Evolutionary conservation across 1,139 yeast genomes (phyloP).

Genomic region (Taiozyma sp.): DNA sequence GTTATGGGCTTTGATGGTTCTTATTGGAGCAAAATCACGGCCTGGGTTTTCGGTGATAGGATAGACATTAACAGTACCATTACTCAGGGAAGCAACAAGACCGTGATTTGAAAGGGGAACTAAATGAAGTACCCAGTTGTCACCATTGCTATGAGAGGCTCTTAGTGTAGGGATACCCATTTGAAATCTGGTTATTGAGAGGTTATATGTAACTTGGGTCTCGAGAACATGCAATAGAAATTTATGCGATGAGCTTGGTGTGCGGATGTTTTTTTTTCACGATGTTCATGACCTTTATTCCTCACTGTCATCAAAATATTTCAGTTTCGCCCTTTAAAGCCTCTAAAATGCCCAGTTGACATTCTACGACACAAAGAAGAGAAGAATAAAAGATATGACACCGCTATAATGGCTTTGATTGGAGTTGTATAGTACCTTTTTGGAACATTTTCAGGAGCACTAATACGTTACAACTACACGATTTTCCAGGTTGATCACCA

Average conservation of each 20-base stretch:
- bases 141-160: slow-evolving; percentile 25
- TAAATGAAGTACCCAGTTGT: slow-evolving; percentile 50
- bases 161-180: slow-evolving; percentile 21
- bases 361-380: too few species aligned
- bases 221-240: background rate
- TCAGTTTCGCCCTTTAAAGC: too few species aligned
- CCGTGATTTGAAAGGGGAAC: slow-evolving; percentile 32
- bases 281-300: background rate
- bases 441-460: too few species aligned
- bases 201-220: background rate
- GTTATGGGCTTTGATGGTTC: slow-evolving; percentile 27
- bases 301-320: too few species aligned
- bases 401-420: too few species aligned
- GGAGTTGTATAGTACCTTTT: too few species aligned
- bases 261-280: background rate
- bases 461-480: too few species aligned
- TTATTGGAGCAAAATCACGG: slow-evolving; percentile 22
- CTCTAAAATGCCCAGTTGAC: too few species aligned
- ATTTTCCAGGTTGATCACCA: too few species aligned
- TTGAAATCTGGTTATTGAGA: background rate
- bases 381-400: too few species aligned
- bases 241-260: background rate
- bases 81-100: slow-evolving; percentile 42
- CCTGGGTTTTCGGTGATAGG: slow-evolving; percentile 26
- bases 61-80: slow-evolving; percentile 40